Conservation (phyloP, 2,329 filamentous ascomycete species). For the Paraphaeosphaeria sporulosa region DNA sequence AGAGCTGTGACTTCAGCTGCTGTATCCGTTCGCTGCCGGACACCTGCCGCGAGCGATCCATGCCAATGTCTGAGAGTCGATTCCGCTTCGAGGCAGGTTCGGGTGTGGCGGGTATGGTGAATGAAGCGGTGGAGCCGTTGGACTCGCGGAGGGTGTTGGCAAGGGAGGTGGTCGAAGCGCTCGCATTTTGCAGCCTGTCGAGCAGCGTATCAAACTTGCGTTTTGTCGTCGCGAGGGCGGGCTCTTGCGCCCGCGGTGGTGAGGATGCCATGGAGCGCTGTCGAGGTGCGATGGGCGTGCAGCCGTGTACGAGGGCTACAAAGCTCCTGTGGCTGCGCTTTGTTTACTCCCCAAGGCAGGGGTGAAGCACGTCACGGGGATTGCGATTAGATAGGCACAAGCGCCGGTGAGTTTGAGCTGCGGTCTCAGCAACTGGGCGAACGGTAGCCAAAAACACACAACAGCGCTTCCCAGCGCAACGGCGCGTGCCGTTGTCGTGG, state of each 20-base stretch:
- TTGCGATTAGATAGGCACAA: neutral
- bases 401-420: neutral
- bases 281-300: neutral
- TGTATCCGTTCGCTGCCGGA: slow-evolving; percentile 42
- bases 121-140: slow-evolving; percentile 42
- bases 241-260: slow-evolving; percentile 31
- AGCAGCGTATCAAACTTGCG: slow-evolving; percentile 81
- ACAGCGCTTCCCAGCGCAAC: neutral
- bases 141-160: slow-evolving; percentile 47
- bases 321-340: slow-evolving; percentile 25
- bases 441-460: neutral
- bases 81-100: slow-evolving; percentile 47
- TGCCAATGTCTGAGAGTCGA: slow-evolving; percentile 38
- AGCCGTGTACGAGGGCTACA: neutral
- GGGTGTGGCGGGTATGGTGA: slow-evolving; percentile 30
- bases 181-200: slow-evolving; percentile 62
- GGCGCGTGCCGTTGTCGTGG: slow-evolving; percentile 8
- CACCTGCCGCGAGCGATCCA: slow-evolving; percentile 37
- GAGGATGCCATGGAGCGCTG: slow-evolving; percentile 21
- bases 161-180: slow-evolving; percentile 55
- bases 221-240: slow-evolving; percentile 78
- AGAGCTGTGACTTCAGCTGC: slow-evolving; percentile 42
- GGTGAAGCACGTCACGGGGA: neutral
- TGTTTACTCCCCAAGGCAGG: slow-evolving; percentile 27
- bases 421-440: neutral